Percentiles rank a stretch among this genome's conserved stretches.
phyloP scores from a whole-genome alignment of 805 yeast genomes.

The Brettanomyces bruxellensis region DNA sequence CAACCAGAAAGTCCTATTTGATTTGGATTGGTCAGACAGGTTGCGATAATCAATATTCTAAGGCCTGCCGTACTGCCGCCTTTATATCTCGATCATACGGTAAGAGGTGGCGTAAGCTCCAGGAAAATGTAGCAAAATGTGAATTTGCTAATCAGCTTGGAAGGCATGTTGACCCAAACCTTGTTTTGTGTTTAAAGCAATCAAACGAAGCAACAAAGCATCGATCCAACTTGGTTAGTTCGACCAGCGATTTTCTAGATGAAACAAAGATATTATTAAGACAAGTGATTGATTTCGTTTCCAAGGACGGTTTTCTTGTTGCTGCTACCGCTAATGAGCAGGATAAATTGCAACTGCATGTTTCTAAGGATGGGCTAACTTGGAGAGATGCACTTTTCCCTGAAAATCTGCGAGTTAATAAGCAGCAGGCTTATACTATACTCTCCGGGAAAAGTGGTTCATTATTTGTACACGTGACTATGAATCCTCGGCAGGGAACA shows the following conservation, averaged over 20 bases:
- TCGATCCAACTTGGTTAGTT: slow-evolving; percentile 31
- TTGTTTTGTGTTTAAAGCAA: slow-evolving; percentile 53
- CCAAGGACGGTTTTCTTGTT: slow-evolving; percentile 58
- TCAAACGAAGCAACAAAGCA: slow-evolving; percentile 27
- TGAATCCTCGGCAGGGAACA: slow-evolving; percentile 37
- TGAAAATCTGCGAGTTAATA: slow-evolving; percentile 43
- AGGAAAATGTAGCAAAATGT: slow-evolving; percentile 52
- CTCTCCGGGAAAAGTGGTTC: slow-evolving; percentile 62
- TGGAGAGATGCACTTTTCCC: slow-evolving; percentile 80
- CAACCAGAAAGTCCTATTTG: slow-evolving; percentile 47
- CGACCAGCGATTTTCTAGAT: slow-evolving; percentile 40
- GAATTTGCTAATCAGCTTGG: slow-evolving; percentile 49
- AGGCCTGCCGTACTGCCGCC: slow-evolving; percentile 47
- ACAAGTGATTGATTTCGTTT: slow-evolving; percentile 59
- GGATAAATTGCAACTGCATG: slow-evolving; percentile 51
- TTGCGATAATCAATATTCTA: slow-evolving; percentile 38
- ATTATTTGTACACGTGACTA: slow-evolving; percentile 72
- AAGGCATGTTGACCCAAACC: slow-evolving; percentile 32
- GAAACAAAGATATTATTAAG: slow-evolving; percentile 36
- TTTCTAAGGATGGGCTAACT: slow-evolving; percentile 60
- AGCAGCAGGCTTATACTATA: slow-evolving; percentile 64
- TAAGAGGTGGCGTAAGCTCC: slow-evolving; percentile 44
- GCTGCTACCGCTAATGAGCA: slow-evolving; percentile 51
- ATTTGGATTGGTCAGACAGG: slow-evolving; percentile 60
- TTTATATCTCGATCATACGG: slow-evolving; percentile 64